Conservation (phyloP, 2,329 filamentous ascomycete genomes). For the Aspergillus pseudoviridinutans region DNA sequence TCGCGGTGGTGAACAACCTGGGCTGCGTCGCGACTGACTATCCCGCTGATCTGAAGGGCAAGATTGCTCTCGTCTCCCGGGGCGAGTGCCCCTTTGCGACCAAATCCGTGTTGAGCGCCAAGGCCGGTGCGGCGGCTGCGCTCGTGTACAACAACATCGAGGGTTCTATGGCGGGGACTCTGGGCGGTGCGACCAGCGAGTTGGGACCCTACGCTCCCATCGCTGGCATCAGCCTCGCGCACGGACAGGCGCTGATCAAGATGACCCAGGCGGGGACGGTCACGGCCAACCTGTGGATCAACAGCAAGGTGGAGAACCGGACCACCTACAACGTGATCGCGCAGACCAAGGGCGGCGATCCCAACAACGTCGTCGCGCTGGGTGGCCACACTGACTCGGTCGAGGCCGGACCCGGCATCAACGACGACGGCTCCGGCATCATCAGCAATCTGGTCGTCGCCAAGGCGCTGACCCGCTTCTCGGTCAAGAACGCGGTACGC, state of each 20-base stretch:
- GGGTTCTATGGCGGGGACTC: constrained; percentile 62
- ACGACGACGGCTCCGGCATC: constrained; percentile 70
- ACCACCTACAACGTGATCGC: constrained; percentile 59
- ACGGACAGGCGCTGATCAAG: constrained; percentile 55
- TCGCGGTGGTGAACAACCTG: constrained; percentile 58
- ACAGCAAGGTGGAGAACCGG: constrained; percentile 44
- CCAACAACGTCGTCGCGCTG: constrained; percentile 55
- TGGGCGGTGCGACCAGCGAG: constrained; percentile 56
- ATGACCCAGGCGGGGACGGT: constrained; percentile 46
- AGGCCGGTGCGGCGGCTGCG: constrained; percentile 65
- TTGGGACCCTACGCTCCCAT: constrained; percentile 48
- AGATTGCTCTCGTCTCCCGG: constrained; percentile 67
- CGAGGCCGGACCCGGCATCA: constrained; percentile 64
- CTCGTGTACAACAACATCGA: constrained; percentile 71
- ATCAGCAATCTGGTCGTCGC: constrained; percentile 58
- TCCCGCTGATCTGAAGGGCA: constrained; percentile 53
- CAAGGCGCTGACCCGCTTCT: constrained; percentile 63
- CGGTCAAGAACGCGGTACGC: constrained; percentile 65
- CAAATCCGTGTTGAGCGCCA: constrained; percentile 66
- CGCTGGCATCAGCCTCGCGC: constrained; percentile 60
- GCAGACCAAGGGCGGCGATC: constrained; percentile 55
- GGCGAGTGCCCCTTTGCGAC: constrained; percentile 67
- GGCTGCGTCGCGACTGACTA: constrained; percentile 66
- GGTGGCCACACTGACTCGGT: constrained; percentile 62
- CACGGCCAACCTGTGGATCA: constrained; percentile 37